Evolutionary conservation across 768 basidiomycete genomes (phyloP), one percentile per base, ranked within the genome.

Genomic region (Agaricus blazei): DNA sequence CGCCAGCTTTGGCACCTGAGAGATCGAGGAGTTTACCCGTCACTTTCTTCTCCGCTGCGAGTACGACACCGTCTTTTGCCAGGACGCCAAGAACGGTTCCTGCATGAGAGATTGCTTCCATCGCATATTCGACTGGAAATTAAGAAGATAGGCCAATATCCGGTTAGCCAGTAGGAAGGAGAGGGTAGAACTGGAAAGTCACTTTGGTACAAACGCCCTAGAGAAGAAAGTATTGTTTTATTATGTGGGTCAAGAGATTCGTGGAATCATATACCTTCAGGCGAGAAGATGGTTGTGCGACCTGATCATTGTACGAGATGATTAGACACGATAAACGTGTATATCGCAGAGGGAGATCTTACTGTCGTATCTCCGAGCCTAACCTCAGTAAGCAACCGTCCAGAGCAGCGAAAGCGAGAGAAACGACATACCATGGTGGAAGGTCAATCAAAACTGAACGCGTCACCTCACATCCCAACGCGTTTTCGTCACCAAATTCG

Each of bases 221-320:
- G n/a, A 56, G 19, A 63, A 29, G 44, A 31, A 46, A n/a, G 46
- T 31, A 31, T 34, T 3, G 11, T 34, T 34, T 4, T 8, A 34
- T 34, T 60, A 26, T n/a, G 38, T 56, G 36, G 28, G 59, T 27
- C 9, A 37, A 38, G 48, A 15, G 42, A 7, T 31, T 49, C 54
- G 47, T 49, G 51, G 28, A 19, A 19, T 19, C 27, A 66, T 76
- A 57, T 68, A 88, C 96, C 96, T 74, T 99, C 96, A 34, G 96
- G 96, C 51, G 95, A 98, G 84, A 98, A 98, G 75, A 97, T 98
- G 58, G 96, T 98, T 62, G 95, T 99, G 63, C 93, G 87, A 74
- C 87, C 87, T 91, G 72, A 64, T 68, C 43, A 65, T 64, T 65
- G 55, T 52, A 58, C 51, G 65, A 37, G 19, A 28, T 61, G 62